Percentiles rank a stretch among this genome's conserved stretches.
phyloP scores from a whole-genome alignment of 208 protist genomes.

The Leishmania mexicana region DNA sequence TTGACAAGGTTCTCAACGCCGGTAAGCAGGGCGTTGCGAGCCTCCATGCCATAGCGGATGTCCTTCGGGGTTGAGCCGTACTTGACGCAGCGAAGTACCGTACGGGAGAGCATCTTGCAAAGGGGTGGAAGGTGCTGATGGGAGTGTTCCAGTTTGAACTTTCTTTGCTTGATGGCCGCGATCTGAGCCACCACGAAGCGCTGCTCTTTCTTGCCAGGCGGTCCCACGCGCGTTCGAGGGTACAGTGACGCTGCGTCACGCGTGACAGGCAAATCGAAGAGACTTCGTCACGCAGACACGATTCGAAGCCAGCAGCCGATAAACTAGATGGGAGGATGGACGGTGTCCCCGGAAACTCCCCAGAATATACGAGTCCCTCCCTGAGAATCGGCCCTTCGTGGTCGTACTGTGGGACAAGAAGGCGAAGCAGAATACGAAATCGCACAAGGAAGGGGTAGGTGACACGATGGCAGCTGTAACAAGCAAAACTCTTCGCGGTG shows the following conservation, averaged over 20 bases:
- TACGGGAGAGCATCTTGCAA: constrained; percentile 41
- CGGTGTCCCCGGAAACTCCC: neutral
- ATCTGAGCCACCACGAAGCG: neutral
- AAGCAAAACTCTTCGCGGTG: too few species aligned
- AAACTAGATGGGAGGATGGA: neutral
- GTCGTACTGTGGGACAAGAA: neutral
- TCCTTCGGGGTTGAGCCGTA: constrained; percentile 95
- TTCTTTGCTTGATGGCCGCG: neutral
- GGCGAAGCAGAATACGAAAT: neutral
- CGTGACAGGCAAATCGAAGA: neutral
- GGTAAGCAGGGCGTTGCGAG: constrained; percentile 90
- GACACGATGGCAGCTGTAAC: neutral
- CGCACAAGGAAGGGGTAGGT: neutral
- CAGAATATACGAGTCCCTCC: neutral
- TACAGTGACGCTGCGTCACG: neutral
- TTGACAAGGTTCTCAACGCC: constrained; percentile 97
- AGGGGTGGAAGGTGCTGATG: neutral
- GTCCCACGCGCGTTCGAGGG: neutral
- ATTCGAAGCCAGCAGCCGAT: neutral
- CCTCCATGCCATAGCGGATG: constrained; percentile 96
- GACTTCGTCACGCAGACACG: neutral
- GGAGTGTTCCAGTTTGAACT: neutral
- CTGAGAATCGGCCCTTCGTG: neutral
- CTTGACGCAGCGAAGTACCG: constrained; percentile 49
- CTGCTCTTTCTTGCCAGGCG: neutral